Conservation (phyloP, 768 basidiomycete species). For the Pulveroboletus sp. region DNA sequence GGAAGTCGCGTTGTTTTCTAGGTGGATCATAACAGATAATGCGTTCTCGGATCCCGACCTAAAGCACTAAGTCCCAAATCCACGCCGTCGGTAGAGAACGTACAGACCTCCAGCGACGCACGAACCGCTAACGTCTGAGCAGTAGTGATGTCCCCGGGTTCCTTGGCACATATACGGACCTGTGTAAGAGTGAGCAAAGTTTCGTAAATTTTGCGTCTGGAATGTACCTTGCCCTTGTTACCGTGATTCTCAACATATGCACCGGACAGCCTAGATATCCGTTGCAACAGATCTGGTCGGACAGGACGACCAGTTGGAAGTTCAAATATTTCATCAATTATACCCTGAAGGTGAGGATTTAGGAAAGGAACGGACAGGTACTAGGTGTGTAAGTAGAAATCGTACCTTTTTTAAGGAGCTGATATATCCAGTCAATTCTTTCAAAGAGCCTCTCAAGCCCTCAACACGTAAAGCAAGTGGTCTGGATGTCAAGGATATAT, state of each 20-base stretch:
- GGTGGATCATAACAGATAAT: slow-evolving; percentile 34
- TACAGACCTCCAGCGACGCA: slow-evolving; percentile 50
- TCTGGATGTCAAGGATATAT: slow-evolving; percentile 52
- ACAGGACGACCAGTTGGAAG: slow-evolving; percentile 47
- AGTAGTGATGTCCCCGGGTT: slow-evolving; percentile 34
- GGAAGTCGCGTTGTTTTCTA: slow-evolving; percentile 20
- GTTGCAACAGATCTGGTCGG: slow-evolving; percentile 47
- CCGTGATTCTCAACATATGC: slow-evolving; percentile 59
- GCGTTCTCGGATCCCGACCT: slow-evolving; percentile 14
- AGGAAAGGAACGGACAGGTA: not conserved
- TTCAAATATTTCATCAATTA: slow-evolving; percentile 33
- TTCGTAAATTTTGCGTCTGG: not conserved
- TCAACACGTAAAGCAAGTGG: slow-evolving; percentile 60
- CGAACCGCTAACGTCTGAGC: slow-evolving; percentile 56
- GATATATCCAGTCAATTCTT: slow-evolving; percentile 47
- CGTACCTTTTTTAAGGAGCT: slow-evolving; percentile 47
- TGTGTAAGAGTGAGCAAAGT: slow-evolving; percentile 23
- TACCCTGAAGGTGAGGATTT: slow-evolving; percentile 13
- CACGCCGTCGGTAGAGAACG: slow-evolving; percentile 6
- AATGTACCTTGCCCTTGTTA: slow-evolving; percentile 39
- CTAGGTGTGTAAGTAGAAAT: not conserved
- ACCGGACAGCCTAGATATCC: slow-evolving; percentile 65
- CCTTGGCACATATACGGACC: slow-evolving; percentile 56
- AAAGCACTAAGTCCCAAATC: not conserved
- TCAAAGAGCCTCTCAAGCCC: slow-evolving; percentile 53